Evolutionary conservation across 352 stramenopile species (phyloP).

Genomic region (Globisporangium alternatum): DNA sequence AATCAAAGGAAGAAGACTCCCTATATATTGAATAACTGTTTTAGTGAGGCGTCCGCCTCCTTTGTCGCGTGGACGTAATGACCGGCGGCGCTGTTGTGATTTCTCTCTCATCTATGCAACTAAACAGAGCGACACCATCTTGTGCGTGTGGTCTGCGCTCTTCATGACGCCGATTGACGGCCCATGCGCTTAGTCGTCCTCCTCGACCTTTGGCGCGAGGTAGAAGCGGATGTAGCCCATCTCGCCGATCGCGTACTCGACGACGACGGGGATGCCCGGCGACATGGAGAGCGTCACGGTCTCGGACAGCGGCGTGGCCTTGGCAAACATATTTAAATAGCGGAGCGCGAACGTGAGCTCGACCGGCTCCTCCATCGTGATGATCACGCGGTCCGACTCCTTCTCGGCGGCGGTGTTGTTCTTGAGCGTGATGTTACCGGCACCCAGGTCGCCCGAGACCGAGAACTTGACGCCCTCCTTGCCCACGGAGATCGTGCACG

Average conservation of each 20-base stretch:
- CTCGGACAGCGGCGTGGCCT: constrained; percentile 95
- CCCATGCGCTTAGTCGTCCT: constrained; percentile 82
- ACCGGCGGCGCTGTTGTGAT: not conserved
- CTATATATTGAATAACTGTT: constrained; percentile 2
- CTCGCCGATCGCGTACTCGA: constrained; percentile 98
- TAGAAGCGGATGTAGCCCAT: constrained; percentile 99
- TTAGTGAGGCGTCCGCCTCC: not conserved
- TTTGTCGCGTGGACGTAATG: not conserved
- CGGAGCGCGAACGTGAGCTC: constrained; percentile 98
- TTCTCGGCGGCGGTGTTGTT: constrained; percentile 88
- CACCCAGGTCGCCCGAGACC: constrained; percentile 95
- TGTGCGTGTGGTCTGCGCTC: not conserved
- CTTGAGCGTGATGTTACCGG: constrained; percentile 94
- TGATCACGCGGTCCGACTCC: constrained; percentile 91
- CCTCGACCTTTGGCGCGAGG: constrained; percentile 99
- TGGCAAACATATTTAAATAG: constrained; percentile 99
- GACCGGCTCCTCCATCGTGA: constrained; percentile 98
- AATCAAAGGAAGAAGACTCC: not conserved
- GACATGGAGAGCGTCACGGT: constrained; percentile 97
- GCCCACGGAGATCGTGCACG: constrained; percentile 93
- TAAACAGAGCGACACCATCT: not conserved
- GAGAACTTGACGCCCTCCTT: constrained; percentile 99
- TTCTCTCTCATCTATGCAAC: constrained; percentile 9
- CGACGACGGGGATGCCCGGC: constrained; percentile 96
- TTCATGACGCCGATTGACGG: not conserved